Base-by-base conservation (phyloP, 768 basidiomycete genomes). In the Trametes villosa region DNA sequence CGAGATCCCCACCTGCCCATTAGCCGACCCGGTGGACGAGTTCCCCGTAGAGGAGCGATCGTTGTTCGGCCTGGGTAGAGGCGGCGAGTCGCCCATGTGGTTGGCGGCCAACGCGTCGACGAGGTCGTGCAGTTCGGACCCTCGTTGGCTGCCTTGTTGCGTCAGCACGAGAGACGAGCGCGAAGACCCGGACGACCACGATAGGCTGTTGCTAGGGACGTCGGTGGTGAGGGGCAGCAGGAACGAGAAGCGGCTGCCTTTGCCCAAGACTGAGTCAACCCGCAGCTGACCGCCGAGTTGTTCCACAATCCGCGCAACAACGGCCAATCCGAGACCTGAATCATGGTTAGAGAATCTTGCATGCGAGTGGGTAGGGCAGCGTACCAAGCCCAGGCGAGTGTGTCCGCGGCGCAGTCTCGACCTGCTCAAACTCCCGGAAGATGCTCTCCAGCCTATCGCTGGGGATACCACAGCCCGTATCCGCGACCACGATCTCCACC, bases 341-440 rank as follows among this genome's bases (percentile, higher is more conserved):
- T 31, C 9, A 20, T 4, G 13, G 29, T 36, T 4, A 41, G 15
- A 17, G 17, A 17, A 17, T 15, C 2, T 26, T n/a, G 30, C 15
- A 22, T 18, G 8, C 1, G 30, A 4, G 9, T 2, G 57, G 11
- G 20, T 20, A 20, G 22, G 22, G 13, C 40, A 22, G 22, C 78
- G 48, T 62, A 83, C 85, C 85, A 36, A 86, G 78, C 9, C 84
- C 85, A 33, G 75, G 77, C 13, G 66, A 67, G 41, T 65, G 70
- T 22, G 71, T 66, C 63, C 72, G 77, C 9, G 79, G 69, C 53
- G 80, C 76, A 20, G 77, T 80, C 67, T 89, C 89, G 9, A 91
- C 87, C 64, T 89, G 86, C 71, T 92, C 89, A 54, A 94, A 88
- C 60, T 91, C 88, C 60, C 89, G 77, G 74, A 93, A 92, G 51